These are phyloP conservation scores for Candida sphagnicola DNA, from an alignment of 805 yeast genomes.

Conservation along the genomic window DNA sequence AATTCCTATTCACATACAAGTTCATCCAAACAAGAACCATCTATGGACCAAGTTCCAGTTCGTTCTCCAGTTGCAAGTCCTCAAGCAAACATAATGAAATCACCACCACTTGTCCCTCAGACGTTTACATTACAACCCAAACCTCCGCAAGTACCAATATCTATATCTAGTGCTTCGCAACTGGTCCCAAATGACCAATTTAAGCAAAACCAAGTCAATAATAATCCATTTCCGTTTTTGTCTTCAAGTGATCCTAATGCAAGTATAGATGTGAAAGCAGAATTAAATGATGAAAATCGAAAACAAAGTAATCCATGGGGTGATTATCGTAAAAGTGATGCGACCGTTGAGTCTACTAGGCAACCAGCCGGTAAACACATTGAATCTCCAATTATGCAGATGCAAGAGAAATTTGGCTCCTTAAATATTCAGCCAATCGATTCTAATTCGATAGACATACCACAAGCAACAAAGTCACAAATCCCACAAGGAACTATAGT, in stretches of 20 bases:
- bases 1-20: no score
- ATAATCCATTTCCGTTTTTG: conserved; percentile 8
- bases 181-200: background rate
- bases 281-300: conserved; percentile 4
- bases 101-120: background rate
- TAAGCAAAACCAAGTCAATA: background rate
- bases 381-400: background rate
- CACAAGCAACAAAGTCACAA: no score
- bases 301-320: conserved; percentile 34
- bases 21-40: no score
- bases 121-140: background rate
- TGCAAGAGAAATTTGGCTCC: conserved; percentile 1
- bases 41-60: no score
- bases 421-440: background rate
- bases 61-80: background rate
- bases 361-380: background rate
- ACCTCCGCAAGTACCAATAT: background rate
- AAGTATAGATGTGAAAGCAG: background rate
- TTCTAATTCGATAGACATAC: background rate
- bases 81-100: background rate
- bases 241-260: background rate
- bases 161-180: background rate
- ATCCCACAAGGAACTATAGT: background rate
- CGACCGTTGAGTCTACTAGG: background rate
- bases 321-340: conserved; percentile 15